These are phyloP conservation scores for Rhodotorula kratochvilovae DNA, from an alignment of 768 basidiomycete genomes.

Conservation along the genomic window DNA sequence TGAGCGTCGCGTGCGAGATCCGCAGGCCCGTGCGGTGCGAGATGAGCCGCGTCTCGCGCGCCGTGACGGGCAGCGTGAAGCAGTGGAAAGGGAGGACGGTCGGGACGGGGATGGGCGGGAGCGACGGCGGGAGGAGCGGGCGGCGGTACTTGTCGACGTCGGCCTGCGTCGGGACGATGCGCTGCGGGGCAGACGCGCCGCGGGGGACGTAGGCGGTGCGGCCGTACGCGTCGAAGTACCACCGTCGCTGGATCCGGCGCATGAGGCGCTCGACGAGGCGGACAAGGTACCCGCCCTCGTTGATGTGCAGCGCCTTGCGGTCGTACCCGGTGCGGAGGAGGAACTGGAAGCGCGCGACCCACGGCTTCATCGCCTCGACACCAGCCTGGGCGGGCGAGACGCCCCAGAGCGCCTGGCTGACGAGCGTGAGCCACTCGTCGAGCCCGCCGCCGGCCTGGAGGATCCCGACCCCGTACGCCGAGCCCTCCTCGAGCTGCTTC, in stretches of 20 bases:
- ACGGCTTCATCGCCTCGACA: neutral
- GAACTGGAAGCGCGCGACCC: slow-evolving; percentile 2
- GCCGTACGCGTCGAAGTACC: slow-evolving; percentile 52
- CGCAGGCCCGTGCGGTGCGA: slow-evolving; percentile 55
- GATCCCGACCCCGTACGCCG: slow-evolving; percentile 45
- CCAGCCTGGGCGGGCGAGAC: neutral
- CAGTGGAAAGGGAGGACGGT: slow-evolving; percentile 56
- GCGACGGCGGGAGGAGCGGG: slow-evolving; percentile 29
- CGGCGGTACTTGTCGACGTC: slow-evolving; percentile 18
- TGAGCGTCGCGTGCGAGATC: slow-evolving; percentile 52
- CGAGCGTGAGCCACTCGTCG: slow-evolving; percentile 50
- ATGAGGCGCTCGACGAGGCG: slow-evolving; percentile 53
- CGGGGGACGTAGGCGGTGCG: slow-evolving; percentile 11
- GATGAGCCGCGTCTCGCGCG: slow-evolving; percentile 53
- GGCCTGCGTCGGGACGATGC: slow-evolving; percentile 6
- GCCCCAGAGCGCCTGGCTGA: slow-evolving; percentile 42
- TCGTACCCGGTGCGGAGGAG: slow-evolving; percentile 39
- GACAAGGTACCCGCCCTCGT: slow-evolving; percentile 53
- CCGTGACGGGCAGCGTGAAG: slow-evolving; percentile 53
- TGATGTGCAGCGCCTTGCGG: slow-evolving; percentile 41
- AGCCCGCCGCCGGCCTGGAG: slow-evolving; percentile 43
- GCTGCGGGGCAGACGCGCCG: neutral
- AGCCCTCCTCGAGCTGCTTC: slow-evolving; percentile 35
- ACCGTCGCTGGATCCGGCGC: slow-evolving; percentile 51
- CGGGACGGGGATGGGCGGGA: slow-evolving; percentile 27